Evolutionary conservation across 2,329 filamentous ascomycete genomes (phyloP).

Genomic region (Proliferodiscus dingleyae): DNA sequence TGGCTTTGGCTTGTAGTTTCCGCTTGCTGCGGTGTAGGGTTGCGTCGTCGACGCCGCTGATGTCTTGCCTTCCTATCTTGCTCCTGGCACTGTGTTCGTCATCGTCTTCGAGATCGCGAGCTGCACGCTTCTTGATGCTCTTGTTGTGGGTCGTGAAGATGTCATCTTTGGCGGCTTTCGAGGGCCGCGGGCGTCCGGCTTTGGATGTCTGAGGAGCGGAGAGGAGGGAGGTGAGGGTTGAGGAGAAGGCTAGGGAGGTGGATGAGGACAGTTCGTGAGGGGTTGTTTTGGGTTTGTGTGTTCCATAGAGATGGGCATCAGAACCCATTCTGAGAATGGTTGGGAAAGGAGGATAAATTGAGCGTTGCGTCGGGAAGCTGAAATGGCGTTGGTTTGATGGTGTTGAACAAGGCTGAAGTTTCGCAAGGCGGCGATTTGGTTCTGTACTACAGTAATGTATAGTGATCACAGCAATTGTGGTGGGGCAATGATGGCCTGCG

Average conservation of each 20-base stretch:
- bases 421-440: neutral
- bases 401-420: no score
- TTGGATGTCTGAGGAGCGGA: conserved; percentile 41
- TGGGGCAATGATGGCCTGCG: neutral
- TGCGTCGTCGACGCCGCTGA: conserved; percentile 54
- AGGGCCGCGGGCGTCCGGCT: conserved; percentile 46
- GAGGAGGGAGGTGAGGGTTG: conserved; percentile 79
- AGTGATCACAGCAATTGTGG: no score
- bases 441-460: no score
- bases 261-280: conserved; percentile 66
- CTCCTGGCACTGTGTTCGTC: conserved; percentile 52
- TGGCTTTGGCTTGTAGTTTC: conserved; percentile 86
- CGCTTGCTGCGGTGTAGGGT: conserved; percentile 61
- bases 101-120: conserved; percentile 48
- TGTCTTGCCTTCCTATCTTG: conserved; percentile 39
- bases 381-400: neutral
- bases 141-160: conserved; percentile 66
- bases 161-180: conserved; percentile 53
- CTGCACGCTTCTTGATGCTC: conserved; percentile 56
- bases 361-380: neutral
- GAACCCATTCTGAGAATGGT: conserved; percentile 28
- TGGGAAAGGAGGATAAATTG: neutral
- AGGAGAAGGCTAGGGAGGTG: conserved; percentile 77
- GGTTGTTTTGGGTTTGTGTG: conserved; percentile 61
- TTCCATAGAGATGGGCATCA: conserved; percentile 72